Evolutionary conservation across 140 eudicot species (phyloP), one percentile per base, ranked within the genome.

Genomic region (Oenanthe javanica): DNA sequence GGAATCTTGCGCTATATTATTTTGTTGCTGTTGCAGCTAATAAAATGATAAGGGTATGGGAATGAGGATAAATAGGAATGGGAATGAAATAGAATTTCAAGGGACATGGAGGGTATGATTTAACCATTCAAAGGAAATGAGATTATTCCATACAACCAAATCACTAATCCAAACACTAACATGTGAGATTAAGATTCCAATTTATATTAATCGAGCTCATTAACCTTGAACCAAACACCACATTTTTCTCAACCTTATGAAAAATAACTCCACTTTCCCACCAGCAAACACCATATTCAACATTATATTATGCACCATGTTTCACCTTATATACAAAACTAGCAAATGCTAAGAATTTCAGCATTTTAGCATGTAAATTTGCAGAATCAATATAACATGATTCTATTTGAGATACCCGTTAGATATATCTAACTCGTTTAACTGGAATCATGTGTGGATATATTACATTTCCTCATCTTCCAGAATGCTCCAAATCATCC

Each of bases 401-500:
- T 72, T 43, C 23, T 2, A 72, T 16, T 72, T 42, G 16, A 72
- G 43, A 40, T 43, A 43, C 27, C 51, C 19, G 27, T 72, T 19
- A 13, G 42, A 38, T 72, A 70, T 71, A 71, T 40, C 49, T 4
- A 11, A 67, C 46, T 72, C 4, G 13, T 19, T 7, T 42, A 72
- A 42, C 0, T 72, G 7, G 49, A 10, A 42, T 40, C 48, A 72
- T 47, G 31, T 1, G 55, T 46, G 77, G 1, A 42, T 10, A n/a
- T 8, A 66, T 66, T 47, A 21, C 16, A 49, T 47, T 47, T 64
- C 55, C 51, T 78, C 74, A 23, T 78, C 81, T n/a, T 78, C 81
- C 38, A 79, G 64, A 66, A 79, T 66, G 76, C 76, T 66, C 82
- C 82, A 79, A 79, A 79, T 79, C 82, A 79, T 79, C 82, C 82